Conservation (phyloP, 805 yeast genomes). For the Kluyveromyces starmeri region DNA sequence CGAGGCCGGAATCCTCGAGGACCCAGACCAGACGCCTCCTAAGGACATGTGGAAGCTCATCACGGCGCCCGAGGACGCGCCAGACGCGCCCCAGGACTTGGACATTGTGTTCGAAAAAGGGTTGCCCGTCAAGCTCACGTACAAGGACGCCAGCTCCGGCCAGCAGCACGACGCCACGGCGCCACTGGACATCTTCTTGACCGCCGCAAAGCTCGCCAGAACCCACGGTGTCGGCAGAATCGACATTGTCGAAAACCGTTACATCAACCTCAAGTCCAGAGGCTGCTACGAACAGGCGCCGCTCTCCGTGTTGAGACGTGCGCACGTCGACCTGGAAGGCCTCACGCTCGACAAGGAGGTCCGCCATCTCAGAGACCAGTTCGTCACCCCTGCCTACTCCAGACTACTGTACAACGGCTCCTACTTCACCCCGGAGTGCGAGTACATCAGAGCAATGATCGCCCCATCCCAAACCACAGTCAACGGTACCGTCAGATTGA, state of each 20-base stretch:
- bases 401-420: slow-evolving; percentile 91
- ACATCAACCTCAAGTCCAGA: slow-evolving; percentile 97
- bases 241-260: slow-evolving; percentile 98
- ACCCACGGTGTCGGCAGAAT: slow-evolving; percentile 99
- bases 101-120: slow-evolving; percentile 78
- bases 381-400: slow-evolving; percentile 89
- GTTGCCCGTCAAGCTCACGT: slow-evolving; percentile 71
- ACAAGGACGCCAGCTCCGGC: slow-evolving; percentile 49
- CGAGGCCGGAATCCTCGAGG: slow-evolving; percentile 99
- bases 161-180: slow-evolving; percentile 64
- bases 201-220: slow-evolving; percentile 93
- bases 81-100: slow-evolving; percentile 85
- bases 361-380: slow-evolving; percentile 90
- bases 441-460: slow-evolving; percentile 88
- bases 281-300: slow-evolving; percentile 99
- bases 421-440: slow-evolving; percentile 98
- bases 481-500: slow-evolving; percentile 91
- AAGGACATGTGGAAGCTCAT: slow-evolving; percentile 99
- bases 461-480: slow-evolving; percentile 91
- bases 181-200: slow-evolving; percentile 85
- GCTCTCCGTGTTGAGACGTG: slow-evolving; percentile 82
- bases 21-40: slow-evolving; percentile 98
- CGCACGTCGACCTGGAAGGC: slow-evolving; percentile 96
- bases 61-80: slow-evolving; percentile 92
- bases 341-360: slow-evolving; percentile 96